A percentile compares a stretch with the other conserved stretches of the same genome.
Conservation (phyloP, 2,329 filamentous ascomycete genomes). For the Fusarium clavum region DNA sequence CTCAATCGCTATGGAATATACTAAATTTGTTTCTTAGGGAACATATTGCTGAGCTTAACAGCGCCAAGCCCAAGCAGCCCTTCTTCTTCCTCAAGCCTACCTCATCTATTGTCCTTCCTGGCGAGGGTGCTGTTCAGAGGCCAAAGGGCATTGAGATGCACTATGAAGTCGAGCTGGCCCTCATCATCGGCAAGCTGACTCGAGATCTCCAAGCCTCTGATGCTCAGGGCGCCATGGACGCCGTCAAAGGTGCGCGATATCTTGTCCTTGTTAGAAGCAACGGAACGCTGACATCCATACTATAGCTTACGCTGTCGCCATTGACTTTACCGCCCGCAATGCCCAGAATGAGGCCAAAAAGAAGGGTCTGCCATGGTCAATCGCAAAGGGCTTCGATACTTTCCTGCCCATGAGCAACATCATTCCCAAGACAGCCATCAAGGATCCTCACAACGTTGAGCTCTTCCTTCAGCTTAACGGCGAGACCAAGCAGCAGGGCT, state of each 20-base stretch:
- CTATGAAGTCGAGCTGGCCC: slow-evolving; percentile 93
- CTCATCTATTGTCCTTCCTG: slow-evolving; percentile 83
- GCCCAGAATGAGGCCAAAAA: slow-evolving; percentile 96
- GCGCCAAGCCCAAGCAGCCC: slow-evolving; percentile 87
- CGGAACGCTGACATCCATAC: slow-evolving; percentile 8
- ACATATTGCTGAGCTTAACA: slow-evolving; percentile 93
- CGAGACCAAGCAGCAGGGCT: slow-evolving; percentile 82
- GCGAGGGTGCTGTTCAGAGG: slow-evolving; percentile 81
- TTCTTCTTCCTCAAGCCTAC: slow-evolving; percentile 99
- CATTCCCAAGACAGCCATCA: slow-evolving; percentile 83
- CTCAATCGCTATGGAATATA: background rate
- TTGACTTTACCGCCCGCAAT: slow-evolving; percentile 98
- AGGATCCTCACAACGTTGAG: slow-evolving; percentile 89
- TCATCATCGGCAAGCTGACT: slow-evolving; percentile 86
- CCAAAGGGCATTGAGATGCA: slow-evolving; percentile 88
- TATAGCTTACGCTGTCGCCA: slow-evolving; percentile 85
- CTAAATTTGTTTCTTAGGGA: slow-evolving; percentile 66
- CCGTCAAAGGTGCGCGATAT: slow-evolving; percentile 75
- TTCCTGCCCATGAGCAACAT: slow-evolving; percentile 88
- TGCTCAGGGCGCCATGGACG: slow-evolving; percentile 78
- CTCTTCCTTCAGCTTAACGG: slow-evolving; percentile 88
- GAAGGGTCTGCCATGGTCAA: slow-evolving; percentile 93
- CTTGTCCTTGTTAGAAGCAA: background rate
- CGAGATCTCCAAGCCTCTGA: slow-evolving; percentile 81
- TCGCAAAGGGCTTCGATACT: slow-evolving; percentile 97